Evolutionary conservation across 1,139 yeast genomes (phyloP).

Genomic region (Saccharomyces hybrid): DNA sequence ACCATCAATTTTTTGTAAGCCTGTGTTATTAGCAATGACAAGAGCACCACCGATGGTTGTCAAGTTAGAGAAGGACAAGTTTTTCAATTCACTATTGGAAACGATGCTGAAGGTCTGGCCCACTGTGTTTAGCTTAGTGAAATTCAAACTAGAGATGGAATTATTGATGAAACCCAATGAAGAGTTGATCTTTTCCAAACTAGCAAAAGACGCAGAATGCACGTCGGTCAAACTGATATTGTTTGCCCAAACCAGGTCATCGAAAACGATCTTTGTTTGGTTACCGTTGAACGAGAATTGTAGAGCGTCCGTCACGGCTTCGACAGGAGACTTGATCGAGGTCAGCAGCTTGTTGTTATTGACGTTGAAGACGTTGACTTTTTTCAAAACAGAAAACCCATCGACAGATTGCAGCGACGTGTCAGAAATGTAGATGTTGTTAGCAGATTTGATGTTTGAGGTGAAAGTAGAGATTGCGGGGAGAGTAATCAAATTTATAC

Average conservation of each 20-base stretch:
- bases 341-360: conserved; percentile 78
- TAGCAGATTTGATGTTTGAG: conserved; percentile 71
- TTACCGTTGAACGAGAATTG: conserved; percentile 82
- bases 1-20: conserved; percentile 57
- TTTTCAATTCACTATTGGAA: conserved; percentile 65
- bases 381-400: conserved; percentile 65
- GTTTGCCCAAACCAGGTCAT: conserved; percentile 72
- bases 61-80: conserved; percentile 63
- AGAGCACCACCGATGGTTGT: conserved; percentile 80
- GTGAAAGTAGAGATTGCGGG: conserved; percentile 70
- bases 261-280: conserved; percentile 58
- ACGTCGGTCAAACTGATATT: conserved; percentile 77
- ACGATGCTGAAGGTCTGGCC: conserved; percentile 78
- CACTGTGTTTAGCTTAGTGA: conserved; percentile 49
- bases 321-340: conserved; percentile 63
- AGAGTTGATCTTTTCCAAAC: conserved; percentile 65
- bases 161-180: conserved; percentile 72
- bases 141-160: conserved; percentile 48
- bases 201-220: conserved; percentile 59
- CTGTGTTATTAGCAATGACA: conserved; percentile 74
- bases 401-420: conserved; percentile 71
- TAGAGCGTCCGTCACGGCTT: conserved; percentile 64
- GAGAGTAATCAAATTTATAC: conserved; percentile 69
- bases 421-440: conserved; percentile 70
- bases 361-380: conserved; percentile 69